Evolutionary conservation across 257 asterid species (phyloP).

Genomic region (Forsythia viridissima): DNA sequence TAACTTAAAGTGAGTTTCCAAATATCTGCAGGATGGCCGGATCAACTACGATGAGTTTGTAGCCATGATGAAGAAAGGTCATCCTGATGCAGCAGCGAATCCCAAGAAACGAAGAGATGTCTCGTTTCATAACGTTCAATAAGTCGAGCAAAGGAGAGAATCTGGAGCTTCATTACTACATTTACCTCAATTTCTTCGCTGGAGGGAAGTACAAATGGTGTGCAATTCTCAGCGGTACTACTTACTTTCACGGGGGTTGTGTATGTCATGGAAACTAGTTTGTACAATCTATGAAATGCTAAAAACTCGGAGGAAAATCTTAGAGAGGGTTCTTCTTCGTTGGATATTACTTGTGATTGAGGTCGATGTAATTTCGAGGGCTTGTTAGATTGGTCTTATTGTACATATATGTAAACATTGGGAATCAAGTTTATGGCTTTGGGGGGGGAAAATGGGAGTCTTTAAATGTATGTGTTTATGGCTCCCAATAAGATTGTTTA

Average conservation of each 20-base stretch:
- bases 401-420: background rate
- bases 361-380: background rate
- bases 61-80: slow-evolving; percentile 91
- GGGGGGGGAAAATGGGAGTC: background rate
- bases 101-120: slow-evolving; percentile 71
- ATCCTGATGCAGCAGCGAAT: slow-evolving; percentile 60
- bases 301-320: background rate
- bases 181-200: background rate
- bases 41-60: slow-evolving; percentile 80
- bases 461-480: background rate
- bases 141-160: background rate
- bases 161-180: background rate
- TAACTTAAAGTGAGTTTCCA: background rate
- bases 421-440: background rate
- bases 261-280: background rate
- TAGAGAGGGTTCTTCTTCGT: background rate
- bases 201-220: too few relatives aligned
- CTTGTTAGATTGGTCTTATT: background rate
- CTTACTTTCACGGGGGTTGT: background rate
- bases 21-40: slow-evolving; percentile 64
- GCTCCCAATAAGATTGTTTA: too few relatives aligned
- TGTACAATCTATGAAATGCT: background rate
- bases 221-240: too few relatives aligned
- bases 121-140: slow-evolving; percentile 27
- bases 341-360: background rate